Percentiles rank a stretch among this genome's conserved stretches.
phyloP scores from a whole-genome alignment of 192 early-diverging fungal genomes.

The Umbelopsis vinacea region DNA sequence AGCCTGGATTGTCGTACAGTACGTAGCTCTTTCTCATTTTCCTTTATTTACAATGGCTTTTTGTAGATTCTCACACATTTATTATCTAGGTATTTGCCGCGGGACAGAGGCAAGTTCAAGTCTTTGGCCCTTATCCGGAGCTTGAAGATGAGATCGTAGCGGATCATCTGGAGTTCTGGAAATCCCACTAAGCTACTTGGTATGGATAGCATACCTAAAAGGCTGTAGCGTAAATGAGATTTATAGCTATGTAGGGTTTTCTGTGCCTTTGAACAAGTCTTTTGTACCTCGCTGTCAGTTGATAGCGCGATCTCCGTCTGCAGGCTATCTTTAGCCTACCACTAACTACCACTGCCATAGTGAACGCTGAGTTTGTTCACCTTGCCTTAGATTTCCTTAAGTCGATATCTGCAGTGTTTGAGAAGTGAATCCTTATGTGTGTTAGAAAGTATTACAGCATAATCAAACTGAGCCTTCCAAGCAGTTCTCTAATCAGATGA shows the following conservation, averaged over 20 bases:
- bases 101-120: conserved; percentile 29
- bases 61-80: background rate
- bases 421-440: no score
- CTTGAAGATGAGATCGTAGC: conserved; percentile 30
- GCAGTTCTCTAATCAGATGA: no score
- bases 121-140: conserved; percentile 32
- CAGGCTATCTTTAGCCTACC: no score
- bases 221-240: background rate
- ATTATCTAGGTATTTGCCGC: conserved; percentile 28
- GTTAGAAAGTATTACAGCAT: no score
- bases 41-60: no score
- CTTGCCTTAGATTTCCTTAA: no score
- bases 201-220: background rate
- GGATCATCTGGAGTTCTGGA: conserved; percentile 37
- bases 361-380: no score
- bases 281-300: background rate
- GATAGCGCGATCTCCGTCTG: no score
- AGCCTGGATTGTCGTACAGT: conserved; percentile 26
- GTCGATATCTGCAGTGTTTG: no score
- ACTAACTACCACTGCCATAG: no score
- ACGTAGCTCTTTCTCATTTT: background rate
- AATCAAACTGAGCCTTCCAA: no score
- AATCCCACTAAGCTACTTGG: background rate
- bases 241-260: no score
- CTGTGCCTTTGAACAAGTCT: conserved; percentile 1